Evolutionary conservation across 2,329 filamentous ascomycete species (phyloP).

Genomic region (Diplodia sapinea): DNA sequence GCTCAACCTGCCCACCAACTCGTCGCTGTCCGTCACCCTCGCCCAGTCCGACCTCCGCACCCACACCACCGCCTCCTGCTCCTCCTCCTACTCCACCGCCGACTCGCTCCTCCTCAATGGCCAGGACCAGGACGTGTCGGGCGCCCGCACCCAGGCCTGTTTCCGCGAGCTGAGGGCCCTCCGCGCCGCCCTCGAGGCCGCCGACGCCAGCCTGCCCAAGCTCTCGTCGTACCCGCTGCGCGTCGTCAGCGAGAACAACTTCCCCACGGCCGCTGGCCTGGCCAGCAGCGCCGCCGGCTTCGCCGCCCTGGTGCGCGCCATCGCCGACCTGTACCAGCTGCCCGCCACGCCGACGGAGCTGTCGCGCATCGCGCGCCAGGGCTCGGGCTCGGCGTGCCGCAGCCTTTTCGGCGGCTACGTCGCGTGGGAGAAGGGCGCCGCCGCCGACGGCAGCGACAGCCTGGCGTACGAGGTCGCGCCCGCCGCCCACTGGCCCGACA

Average conservation of each 20-base stretch:
- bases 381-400: slow-evolving; percentile 92
- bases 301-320: slow-evolving; percentile 74
- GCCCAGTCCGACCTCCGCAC: slow-evolving; percentile 93
- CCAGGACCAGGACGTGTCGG: slow-evolving; percentile 79
- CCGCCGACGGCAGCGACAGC: slow-evolving; percentile 82
- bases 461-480: slow-evolving; percentile 87
- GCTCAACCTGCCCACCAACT: slow-evolving; percentile 97
- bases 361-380: slow-evolving; percentile 87
- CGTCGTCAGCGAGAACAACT: slow-evolving; percentile 97
- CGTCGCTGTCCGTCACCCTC: slow-evolving; percentile 94
- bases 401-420: slow-evolving; percentile 95
- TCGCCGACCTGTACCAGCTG: slow-evolving; percentile 90
- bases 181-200: slow-evolving; percentile 74
- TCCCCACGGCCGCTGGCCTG: slow-evolving; percentile 94
- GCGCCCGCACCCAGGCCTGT: slow-evolving; percentile 91
- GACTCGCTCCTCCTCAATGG: slow-evolving; percentile 86
- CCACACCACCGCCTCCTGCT: slow-evolving; percentile 93
- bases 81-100: slow-evolving; percentile 67
- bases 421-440: slow-evolving; percentile 83
- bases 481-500: slow-evolving; percentile 90
- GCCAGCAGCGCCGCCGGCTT: slow-evolving; percentile 70
- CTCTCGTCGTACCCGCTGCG: slow-evolving; percentile 78
- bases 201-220: slow-evolving; percentile 77
- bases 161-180: slow-evolving; percentile 83
- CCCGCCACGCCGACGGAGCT: slow-evolving; percentile 81